Evolutionary conservation across 202 grass and related monocot species (phyloP), one percentile per base, ranked within the genome.

Genomic region (Saccharum hybrid): DNA sequence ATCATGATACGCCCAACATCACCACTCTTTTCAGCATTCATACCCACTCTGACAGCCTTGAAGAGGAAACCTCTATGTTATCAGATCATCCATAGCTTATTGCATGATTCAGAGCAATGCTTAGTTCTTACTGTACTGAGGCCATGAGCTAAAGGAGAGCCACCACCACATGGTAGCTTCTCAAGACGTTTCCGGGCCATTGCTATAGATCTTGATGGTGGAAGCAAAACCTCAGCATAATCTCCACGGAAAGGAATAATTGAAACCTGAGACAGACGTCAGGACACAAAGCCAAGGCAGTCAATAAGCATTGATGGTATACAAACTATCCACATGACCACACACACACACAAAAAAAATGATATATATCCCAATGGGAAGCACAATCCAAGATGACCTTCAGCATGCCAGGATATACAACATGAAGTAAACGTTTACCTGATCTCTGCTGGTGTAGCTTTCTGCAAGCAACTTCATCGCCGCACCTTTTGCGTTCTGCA

Each of bases 161-260:
- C 93, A 63, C 96, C 96, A 59, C 96, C 96, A 63, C 96, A 98
- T 75, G 96, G 96, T 71, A 98, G 85, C 84, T 92, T 95, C 86
- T 98, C 96, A 63, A 98, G 93, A 69, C 96, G 92, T 76, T 94
- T 98, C 22, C 96, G 89, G 30, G 96, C 96, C 96, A 98, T 95
- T 86, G 96, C 91, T 85, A 98, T 98, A 74, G 96, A 98, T 90
- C 96, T 98, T 81, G 96, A 98, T 38, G 93, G 96, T 19, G 96
- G 96, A 77, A 98, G 86, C 48, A 98, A 77, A 82, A 98, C 96
- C 89, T 98, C 96, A 65, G 96, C 96, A 87, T 85, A 98, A 90
- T 98, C 96, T 90, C 96, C 96, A 83, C 96, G 91, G 43, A 98
- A 98, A 75, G 96, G 96, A 80, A 98, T 95, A 72, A 98, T 98